A percentile compares a stretch with the other conserved stretches of the same genome.
phyloP scores from a whole-genome alignment of 208 protist species.

The Trichomonas tenax region DNA sequence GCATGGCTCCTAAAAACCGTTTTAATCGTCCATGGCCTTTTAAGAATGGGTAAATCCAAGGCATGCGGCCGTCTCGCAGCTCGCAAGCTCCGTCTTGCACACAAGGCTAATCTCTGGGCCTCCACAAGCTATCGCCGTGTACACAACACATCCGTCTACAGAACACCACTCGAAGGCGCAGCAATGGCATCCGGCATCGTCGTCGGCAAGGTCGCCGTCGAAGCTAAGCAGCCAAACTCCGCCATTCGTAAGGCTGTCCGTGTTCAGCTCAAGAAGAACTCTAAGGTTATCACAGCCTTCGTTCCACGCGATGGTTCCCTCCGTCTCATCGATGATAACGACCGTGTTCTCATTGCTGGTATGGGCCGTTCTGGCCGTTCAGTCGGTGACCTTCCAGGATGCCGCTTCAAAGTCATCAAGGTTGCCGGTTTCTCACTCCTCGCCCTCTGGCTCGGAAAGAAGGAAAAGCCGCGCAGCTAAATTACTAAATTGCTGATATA shows the following conservation, averaged over 20 bases:
- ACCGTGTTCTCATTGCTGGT: no score
- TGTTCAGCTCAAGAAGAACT: constrained; percentile 99
- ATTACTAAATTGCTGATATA: no score
- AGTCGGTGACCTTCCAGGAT: no score
- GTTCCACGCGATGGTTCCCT: constrained; percentile 96
- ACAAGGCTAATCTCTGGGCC: neutral
- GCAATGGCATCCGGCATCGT: neutral
- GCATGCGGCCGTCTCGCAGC: neutral
- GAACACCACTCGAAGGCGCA: neutral
- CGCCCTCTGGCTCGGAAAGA: no score
- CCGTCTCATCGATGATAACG: constrained; percentile 96
- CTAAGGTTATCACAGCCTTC: constrained; percentile 99
- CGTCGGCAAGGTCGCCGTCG: constrained; percentile 57
- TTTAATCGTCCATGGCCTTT: neutral
- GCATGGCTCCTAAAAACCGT: no score
- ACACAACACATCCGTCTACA: neutral
- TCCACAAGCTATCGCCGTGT: neutral
- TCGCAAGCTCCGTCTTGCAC: neutral
- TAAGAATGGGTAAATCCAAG: constrained; percentile 12
- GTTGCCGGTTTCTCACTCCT: no score
- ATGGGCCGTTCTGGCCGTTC: no score
- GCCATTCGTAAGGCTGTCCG: constrained; percentile 99
- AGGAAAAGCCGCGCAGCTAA: no score
- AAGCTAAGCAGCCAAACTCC: constrained; percentile 99
- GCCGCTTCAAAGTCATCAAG: no score